phyloP scores from a whole-genome alignment of 2,329 filamentous ascomycete genomes.

The Fusarium staphyleae region DNA sequence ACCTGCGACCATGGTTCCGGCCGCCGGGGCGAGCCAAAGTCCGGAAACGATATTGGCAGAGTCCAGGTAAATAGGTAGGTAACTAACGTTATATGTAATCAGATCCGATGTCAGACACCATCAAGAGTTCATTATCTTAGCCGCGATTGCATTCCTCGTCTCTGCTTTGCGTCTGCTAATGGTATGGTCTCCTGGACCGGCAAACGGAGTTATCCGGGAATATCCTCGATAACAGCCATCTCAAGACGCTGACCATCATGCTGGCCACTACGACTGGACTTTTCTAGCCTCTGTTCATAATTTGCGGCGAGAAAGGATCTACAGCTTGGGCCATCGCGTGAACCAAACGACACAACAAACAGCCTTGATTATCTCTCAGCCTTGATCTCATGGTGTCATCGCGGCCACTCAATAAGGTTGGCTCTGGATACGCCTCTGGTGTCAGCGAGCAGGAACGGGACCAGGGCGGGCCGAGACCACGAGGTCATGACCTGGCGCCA shows the following conservation, averaged over 20 bases:
- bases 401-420: not conserved
- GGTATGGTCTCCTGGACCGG: too few relatives aligned
- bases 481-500: conserved; percentile 1
- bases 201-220: too few relatives aligned
- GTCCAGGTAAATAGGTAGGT: not conserved
- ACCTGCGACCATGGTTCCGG: not conserved
- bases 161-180: too few relatives aligned
- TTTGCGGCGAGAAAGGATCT: not conserved
- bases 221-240: too few relatives aligned
- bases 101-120: not conserved
- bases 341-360: not conserved
- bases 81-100: too few relatives aligned
- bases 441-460: not conserved
- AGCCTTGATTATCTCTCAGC: not conserved
- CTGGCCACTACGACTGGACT: not conserved
- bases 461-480: conserved; percentile 10
- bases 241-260: too few relatives aligned
- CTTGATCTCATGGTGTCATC: not conserved
- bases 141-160: conserved; percentile 13
- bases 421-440: conserved; percentile 2
- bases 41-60: not conserved
- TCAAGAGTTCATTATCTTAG: conserved; percentile 4
- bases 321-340: not conserved
- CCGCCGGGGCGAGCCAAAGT: not conserved
- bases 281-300: not conserved